A percentile compares a stretch with the other conserved stretches of the same genome.
These are phyloP conservation scores for Didymella exigua DNA, from an alignment of 2,329 filamentous ascomycete genomes.

Conservation along the genomic window DNA sequence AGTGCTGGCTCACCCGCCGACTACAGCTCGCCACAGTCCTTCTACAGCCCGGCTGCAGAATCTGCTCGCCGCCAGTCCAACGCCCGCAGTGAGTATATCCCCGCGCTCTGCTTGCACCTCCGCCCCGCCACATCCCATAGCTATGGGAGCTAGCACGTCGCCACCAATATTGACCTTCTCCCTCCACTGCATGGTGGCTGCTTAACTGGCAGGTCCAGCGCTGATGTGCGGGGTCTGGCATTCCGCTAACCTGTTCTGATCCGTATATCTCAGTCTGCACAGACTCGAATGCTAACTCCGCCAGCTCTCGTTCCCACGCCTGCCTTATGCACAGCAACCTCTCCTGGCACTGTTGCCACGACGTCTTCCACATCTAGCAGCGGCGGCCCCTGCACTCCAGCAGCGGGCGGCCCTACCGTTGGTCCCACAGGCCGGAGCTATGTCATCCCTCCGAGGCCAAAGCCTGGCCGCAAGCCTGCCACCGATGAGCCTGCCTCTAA, in stretches of 20 bases:
- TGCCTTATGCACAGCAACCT: slow-evolving; percentile 16
- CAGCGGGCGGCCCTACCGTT: slow-evolving; percentile 41
- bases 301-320: slow-evolving; percentile 14
- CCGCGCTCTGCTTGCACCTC: slow-evolving; percentile 12
- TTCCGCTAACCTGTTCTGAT: slow-evolving; percentile 10
- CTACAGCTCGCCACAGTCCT: slow-evolving; percentile 22
- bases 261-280: slow-evolving; percentile 13
- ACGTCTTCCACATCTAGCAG: slow-evolving; percentile 32
- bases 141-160: not conserved
- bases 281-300: slow-evolving; percentile 5
- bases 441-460: slow-evolving; percentile 52
- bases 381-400: slow-evolving; percentile 36
- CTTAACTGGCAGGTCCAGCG: not conserved
- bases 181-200: not conserved
- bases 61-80: slow-evolving; percentile 21
- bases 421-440: slow-evolving; percentile 41
- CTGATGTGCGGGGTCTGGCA: slow-evolving; percentile 12
- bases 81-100: slow-evolving; percentile 26
- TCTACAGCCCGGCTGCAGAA: slow-evolving; percentile 17
- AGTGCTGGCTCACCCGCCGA: slow-evolving; percentile 21
- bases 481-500: slow-evolving; percentile 92
- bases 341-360: slow-evolving; percentile 21
- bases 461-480: slow-evolving; percentile 88
- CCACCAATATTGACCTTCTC: not conserved
- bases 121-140: slow-evolving; percentile 14